Evolutionary conservation across 23 red algal genomes (phyloP).

Genomic region (Rhodosorus marinus): DNA sequence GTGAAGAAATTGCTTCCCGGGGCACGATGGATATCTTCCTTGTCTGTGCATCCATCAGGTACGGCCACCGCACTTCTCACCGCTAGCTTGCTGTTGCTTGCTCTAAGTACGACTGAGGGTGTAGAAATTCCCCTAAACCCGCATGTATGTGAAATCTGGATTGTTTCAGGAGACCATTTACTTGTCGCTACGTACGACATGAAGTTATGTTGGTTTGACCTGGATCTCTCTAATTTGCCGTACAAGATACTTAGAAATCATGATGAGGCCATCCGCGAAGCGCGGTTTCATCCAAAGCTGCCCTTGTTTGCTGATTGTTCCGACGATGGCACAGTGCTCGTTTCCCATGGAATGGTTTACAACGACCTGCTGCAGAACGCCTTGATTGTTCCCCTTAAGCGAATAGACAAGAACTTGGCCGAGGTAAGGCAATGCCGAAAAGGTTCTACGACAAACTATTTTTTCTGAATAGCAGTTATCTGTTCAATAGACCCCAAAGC

Average conservation of each 20-base stretch:
- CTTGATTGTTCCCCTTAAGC: constrained; percentile 78
- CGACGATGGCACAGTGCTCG: constrained; percentile 56
- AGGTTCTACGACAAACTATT: no score
- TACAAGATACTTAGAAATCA: constrained; percentile 59
- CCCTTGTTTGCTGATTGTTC: constrained; percentile 72
- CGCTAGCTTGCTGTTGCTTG: no score
- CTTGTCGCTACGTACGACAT: constrained; percentile 56
- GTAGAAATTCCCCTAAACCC: no score
- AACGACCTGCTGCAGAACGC: constrained; percentile 70
- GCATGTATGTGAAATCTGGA: no score
- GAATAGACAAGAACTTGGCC: no score
- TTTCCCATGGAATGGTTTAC: constrained; percentile 85
- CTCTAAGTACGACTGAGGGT: no score
- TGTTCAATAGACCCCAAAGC: constrained; percentile 1
- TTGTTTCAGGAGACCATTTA: constrained; percentile 81
- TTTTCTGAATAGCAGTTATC: constrained; percentile 15
- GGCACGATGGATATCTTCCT: constrained; percentile 55
- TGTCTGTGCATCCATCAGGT: constrained; percentile 79
- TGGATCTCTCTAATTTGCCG: constrained; percentile 52
- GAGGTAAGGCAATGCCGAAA: no score
- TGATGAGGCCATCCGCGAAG: constrained; percentile 34
- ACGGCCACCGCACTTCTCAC: no score
- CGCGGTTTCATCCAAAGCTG: constrained; percentile 31
- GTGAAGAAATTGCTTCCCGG: constrained; percentile 63
- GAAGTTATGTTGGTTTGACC: constrained; percentile 73